Percentiles rank a stretch among this genome's conserved stretches.
Conservation (phyloP, 768 basidiomycete genomes). For the Suillus spraguei region DNA sequence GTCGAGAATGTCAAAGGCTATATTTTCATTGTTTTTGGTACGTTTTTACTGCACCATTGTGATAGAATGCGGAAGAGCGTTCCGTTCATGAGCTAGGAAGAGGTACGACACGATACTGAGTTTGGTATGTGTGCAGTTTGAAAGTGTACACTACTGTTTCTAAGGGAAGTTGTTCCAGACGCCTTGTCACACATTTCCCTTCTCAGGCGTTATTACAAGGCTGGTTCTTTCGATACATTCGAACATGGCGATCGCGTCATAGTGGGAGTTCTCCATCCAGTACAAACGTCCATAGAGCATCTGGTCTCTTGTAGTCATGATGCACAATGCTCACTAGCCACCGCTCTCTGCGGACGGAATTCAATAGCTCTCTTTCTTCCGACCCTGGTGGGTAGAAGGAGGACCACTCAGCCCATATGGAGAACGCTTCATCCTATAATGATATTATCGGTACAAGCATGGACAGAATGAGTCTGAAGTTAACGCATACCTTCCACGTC, state of each 20-base stretch:
- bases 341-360: constrained; percentile 65
- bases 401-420: constrained; percentile 95
- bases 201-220: too few relatives aligned
- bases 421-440: constrained; percentile 89
- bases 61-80: too few relatives aligned
- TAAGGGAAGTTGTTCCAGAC: too few relatives aligned
- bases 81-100: too few relatives aligned
- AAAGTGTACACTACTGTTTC: too few relatives aligned
- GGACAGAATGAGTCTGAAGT: not conserved
- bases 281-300: constrained; percentile 86
- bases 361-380: constrained; percentile 70
- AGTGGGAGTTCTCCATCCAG: constrained; percentile 36
- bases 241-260: not conserved
- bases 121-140: too few relatives aligned
- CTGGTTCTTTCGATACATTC: not conserved
- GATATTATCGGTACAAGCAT: constrained; percentile 10
- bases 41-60: too few relatives aligned
- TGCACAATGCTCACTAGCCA: constrained; percentile 95
- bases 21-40: too few relatives aligned
- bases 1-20: too few relatives aligned
- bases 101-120: too few relatives aligned
- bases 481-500: constrained; percentile 84
- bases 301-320: constrained; percentile 84
- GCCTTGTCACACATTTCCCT: too few relatives aligned
- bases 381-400: constrained; percentile 81